A percentile compares a stretch with the other conserved stretches of the same genome.
Conservation (phyloP, 768 basidiomycete genomes). For the Leccinum truebloodii region DNA sequence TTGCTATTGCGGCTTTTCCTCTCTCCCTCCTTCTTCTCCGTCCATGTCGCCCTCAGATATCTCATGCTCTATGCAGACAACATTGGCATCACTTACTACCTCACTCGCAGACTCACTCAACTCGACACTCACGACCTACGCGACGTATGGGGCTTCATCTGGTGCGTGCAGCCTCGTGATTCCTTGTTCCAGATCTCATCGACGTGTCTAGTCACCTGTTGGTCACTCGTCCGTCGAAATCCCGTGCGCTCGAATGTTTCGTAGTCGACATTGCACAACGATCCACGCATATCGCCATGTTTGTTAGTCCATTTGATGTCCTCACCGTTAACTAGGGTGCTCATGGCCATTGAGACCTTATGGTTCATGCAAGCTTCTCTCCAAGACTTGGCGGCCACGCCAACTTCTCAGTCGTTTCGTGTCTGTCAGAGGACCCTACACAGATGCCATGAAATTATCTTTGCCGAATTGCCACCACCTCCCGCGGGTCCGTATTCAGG, state of each 20-base stretch:
- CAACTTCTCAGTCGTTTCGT: conserved; percentile 74
- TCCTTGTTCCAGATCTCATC: conserved; percentile 12
- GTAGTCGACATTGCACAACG: conserved; percentile 85
- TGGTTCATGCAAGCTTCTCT: conserved; percentile 99
- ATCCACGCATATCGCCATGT: conserved; percentile 93
- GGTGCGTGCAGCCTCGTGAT: conserved; percentile 44
- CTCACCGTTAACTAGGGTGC: conserved; percentile 12
- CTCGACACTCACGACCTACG: conserved; percentile 70
- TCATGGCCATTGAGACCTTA: conserved; percentile 61
- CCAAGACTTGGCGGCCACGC: conserved; percentile 60
- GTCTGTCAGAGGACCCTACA: conserved; percentile 92
- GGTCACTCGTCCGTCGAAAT: conserved; percentile 88
- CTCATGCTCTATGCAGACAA: conserved; percentile 80
- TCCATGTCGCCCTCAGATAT: conserved; percentile 91
- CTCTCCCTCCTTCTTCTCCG: conserved; percentile 89
- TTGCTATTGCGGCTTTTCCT: conserved; percentile 90
- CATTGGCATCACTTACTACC: conserved; percentile 89
- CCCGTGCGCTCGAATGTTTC: conserved; percentile 91
- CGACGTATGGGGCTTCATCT: conserved; percentile 90
- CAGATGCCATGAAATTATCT: conserved; percentile 95
- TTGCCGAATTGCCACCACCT: conserved; percentile 77
- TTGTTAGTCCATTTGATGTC: conserved; percentile 60
- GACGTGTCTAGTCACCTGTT: conserved; percentile 75
- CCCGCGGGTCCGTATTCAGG: conserved; percentile 67
- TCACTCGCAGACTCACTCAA: conserved; percentile 71